Conservation (phyloP, 495 filamentous ascomycete genomes). For the Xylaria acuta region DNA sequence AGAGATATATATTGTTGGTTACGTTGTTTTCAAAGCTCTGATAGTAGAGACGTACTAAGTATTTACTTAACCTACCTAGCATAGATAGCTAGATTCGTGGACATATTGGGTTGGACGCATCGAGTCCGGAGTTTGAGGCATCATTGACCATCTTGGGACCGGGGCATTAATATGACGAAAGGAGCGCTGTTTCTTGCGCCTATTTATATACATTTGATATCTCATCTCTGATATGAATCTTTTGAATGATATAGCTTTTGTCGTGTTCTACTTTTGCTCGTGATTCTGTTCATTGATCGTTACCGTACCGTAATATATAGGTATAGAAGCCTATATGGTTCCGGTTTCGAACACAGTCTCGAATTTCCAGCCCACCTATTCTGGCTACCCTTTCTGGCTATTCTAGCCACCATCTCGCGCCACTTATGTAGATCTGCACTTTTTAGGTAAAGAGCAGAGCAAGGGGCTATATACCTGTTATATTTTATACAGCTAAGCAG, state of each 20-base stretch:
- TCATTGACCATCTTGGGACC: constrained; percentile 6
- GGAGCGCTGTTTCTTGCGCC: constrained; percentile 1
- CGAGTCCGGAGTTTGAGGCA: constrained; percentile 11
- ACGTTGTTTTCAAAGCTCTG: neutral
- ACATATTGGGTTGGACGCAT: constrained; percentile 10
- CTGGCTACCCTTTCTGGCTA: no score
- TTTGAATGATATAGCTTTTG: neutral
- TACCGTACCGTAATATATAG: no score
- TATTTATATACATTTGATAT: neutral
- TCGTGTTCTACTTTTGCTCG: neutral
- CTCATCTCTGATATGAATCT: neutral
- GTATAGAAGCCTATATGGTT: no score
- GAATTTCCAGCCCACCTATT: no score
- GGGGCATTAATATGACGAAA: constrained; percentile 5
- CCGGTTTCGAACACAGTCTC: no score
- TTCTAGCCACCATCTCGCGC: no score
- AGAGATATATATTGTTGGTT: neutral
- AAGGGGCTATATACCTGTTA: no score
- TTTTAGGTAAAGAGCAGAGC: no score
- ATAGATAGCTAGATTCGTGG: neutral
- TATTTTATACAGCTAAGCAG: no score
- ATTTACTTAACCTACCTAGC: constrained; percentile 7
- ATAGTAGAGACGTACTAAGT: neutral
- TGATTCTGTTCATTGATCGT: neutral
- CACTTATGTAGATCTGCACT: no score